Evolutionary conservation across 2,329 filamentous ascomycete species (phyloP), one percentile per base, ranked within the genome.

Genomic region (Claviceps digitariae): DNA sequence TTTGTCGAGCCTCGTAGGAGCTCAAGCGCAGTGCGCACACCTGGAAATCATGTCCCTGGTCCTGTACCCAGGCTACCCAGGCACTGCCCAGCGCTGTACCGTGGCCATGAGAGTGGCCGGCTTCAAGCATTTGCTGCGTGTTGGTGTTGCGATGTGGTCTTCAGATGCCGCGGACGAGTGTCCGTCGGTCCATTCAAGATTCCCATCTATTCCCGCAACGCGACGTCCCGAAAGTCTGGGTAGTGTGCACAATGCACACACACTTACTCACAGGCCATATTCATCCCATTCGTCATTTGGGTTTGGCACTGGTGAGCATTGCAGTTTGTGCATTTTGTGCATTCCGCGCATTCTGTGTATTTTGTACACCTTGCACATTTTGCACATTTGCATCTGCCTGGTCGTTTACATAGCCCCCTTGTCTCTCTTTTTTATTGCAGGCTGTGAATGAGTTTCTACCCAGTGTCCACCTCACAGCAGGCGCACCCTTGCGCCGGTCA

Each of bases 401-500:
- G 13, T 27, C 27, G 23, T 34, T 36, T 40, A 4, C 13, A 34
- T 29, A 21, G 13, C n/a, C 44, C 50, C 53, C 34, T 34, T 49
- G 29, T 43, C 34, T 38, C 13, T 25, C n/a, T 34, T 12, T 49
- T 9, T 23, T 25, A 36, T n/a, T 52, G 21, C 51, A 7, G 48
- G 47, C 48, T 38, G 13, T 52, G 49, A 48, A 27, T 31, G 40
- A 23, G 21, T 8, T 43, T 55, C 45, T 40, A 49, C 49, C 36
- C 34, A 46, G 41, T 48, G 52, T 41, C n/a, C 50, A 49, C 44
- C 48, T 48, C 40, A 41, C 46, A 41, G 44, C 53, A 52, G 56
- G 57, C 51, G 55, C 54, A 56, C 52, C 52, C 55, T 54, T 56
- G 57, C 53, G 55, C 54, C 54, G 52, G 58, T 51, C 54, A 43